A percentile compares a stretch with the other conserved stretches of the same genome.
Evolutionary conservation across 2,329 filamentous ascomycete genomes (phyloP).

Genomic region (Paraconiothyrium brasiliense): DNA sequence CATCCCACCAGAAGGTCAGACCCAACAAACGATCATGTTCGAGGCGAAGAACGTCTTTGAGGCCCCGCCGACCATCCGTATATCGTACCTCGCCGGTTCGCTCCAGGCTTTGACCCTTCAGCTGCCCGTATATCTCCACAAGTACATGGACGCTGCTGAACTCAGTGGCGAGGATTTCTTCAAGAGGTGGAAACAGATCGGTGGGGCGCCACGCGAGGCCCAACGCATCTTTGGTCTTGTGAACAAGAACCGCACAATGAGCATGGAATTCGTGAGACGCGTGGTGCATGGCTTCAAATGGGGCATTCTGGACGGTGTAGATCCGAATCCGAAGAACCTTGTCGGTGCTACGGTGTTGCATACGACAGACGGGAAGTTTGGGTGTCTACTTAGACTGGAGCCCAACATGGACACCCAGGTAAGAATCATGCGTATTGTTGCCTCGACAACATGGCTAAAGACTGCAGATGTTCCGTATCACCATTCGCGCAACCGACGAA

Average conservation of each 20-base stretch:
- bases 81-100: constrained; percentile 93
- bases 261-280: constrained; percentile 73
- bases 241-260: constrained; percentile 70
- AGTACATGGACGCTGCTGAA: constrained; percentile 95
- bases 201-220: constrained; percentile 83
- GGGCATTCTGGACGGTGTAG: constrained; percentile 84
- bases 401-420: constrained; percentile 94
- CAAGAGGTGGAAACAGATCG: constrained; percentile 99
- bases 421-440: constrained; percentile 49
- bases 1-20: constrained; percentile 77
- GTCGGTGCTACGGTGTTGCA: constrained; percentile 90
- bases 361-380: constrained; percentile 87
- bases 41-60: constrained; percentile 84
- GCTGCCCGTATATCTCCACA: constrained; percentile 86
- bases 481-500: constrained; percentile 93
- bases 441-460: constrained; percentile 20
- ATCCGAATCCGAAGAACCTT: constrained; percentile 92
- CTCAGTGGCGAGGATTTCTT: constrained; percentile 94
- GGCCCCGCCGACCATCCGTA: constrained; percentile 87
- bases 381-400: constrained; percentile 91
- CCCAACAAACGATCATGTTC: constrained; percentile 94
- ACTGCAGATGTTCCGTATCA: constrained; percentile 91
- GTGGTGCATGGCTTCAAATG: constrained; percentile 87
- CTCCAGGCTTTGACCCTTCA: constrained; percentile 92
- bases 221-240: constrained; percentile 84